A percentile compares a stretch with the other conserved stretches of the same genome.
Evolutionary conservation across 2,329 filamentous ascomycete genomes (phyloP).

Genomic region (Penicillium capsulatum): DNA sequence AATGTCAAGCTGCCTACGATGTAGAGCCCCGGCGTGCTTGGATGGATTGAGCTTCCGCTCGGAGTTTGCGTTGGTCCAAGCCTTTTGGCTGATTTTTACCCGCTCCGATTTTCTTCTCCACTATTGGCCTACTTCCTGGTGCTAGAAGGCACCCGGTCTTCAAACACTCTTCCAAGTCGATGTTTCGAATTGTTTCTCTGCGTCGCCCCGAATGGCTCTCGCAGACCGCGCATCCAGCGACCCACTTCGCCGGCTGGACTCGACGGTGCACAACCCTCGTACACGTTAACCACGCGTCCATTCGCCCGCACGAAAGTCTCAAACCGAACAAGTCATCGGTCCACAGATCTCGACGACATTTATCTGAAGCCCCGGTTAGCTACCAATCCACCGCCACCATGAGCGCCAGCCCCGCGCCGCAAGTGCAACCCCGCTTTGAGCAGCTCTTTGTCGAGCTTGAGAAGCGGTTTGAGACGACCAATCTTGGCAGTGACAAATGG

Average conservation of each 20-base stretch:
- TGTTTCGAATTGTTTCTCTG: no score
- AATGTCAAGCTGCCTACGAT: no score
- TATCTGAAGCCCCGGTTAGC: not conserved
- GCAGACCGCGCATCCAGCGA: slow-evolving; percentile 2
- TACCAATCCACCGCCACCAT: slow-evolving; percentile 8
- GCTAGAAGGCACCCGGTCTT: no score
- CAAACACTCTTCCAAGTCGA: no score
- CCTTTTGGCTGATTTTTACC: no score
- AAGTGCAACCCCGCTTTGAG: slow-evolving; percentile 26
- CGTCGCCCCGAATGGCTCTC: no score
- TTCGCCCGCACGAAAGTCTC: slow-evolving; percentile 1
- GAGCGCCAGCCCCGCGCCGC: slow-evolving; percentile 11
- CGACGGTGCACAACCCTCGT: slow-evolving; percentile 5
- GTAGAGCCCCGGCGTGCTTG: no score
- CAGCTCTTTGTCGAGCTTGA: slow-evolving; percentile 30
- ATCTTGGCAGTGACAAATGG: slow-evolving; percentile 28
- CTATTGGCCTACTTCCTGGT: no score
- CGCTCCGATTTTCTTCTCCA: no score
- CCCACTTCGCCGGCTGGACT: slow-evolving; percentile 15
- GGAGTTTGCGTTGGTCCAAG: no score
- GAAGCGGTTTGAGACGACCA: slow-evolving; percentile 26
- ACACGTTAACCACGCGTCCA: not conserved
- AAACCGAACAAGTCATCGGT: slow-evolving; percentile 1
- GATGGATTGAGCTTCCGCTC: no score
- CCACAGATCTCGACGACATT: not conserved